These are phyloP conservation scores for Pseudotulostoma volvatum DNA, from an alignment of 495 filamentous ascomycete genomes.

Conservation along the genomic window DNA sequence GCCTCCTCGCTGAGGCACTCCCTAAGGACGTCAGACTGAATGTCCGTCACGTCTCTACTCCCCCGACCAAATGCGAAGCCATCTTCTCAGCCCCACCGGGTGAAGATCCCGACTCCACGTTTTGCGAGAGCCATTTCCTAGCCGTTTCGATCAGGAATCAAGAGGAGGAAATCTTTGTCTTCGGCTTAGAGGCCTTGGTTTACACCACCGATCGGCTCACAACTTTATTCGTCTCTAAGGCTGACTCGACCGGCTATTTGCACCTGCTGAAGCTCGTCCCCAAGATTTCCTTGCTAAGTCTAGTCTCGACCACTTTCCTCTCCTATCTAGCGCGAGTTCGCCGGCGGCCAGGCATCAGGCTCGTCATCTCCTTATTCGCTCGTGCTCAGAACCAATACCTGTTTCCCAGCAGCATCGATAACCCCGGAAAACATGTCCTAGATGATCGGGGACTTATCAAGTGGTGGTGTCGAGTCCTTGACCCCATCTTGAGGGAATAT, in stretches of 20 bases:
- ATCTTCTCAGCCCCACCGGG: constrained; percentile 68
- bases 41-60: constrained; percentile 77
- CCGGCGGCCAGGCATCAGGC: constrained; percentile 47
- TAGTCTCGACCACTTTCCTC: constrained; percentile 60
- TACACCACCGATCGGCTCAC: constrained; percentile 63
- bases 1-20: constrained; percentile 48
- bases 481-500: constrained; percentile 46
- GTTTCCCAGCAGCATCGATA: constrained; percentile 80
- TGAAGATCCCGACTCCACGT: constrained; percentile 53
- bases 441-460: constrained; percentile 76
- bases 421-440: constrained; percentile 76
- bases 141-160: constrained; percentile 42
- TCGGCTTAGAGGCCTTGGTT: constrained; percentile 48
- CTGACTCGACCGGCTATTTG: constrained; percentile 85
- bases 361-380: constrained; percentile 83
- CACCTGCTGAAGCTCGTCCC: constrained; percentile 43
- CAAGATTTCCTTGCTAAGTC: constrained; percentile 54
- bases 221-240: constrained; percentile 89
- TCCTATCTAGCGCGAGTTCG: constrained; percentile 51
- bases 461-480: constrained; percentile 86
- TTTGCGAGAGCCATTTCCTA: constrained; percentile 78
- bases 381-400: constrained; percentile 86
- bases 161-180: constrained; percentile 36
- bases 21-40: constrained; percentile 53
- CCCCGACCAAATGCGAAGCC: constrained; percentile 51